Base-by-base conservation (phyloP, 345 rosid genomes). In the Ricinus communis region DNA sequence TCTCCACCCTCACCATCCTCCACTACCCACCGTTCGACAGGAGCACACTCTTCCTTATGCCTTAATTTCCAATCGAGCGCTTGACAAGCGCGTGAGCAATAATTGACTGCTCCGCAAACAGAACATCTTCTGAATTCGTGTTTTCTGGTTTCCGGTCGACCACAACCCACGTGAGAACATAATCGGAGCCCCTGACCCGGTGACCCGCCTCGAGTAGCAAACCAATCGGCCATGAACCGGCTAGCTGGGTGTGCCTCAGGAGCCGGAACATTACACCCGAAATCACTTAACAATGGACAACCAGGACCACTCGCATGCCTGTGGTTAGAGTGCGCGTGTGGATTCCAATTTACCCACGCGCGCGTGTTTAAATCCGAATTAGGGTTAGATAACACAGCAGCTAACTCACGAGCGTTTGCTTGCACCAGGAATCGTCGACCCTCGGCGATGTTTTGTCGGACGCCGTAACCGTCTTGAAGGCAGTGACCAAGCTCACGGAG, bases 401-500 rank as follows among this genome's bases (percentile, higher is more conserved):
- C 93, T 28, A 95, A 82, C 71, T 95, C 99, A 4, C 96, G 89
- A 5, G 96, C 96, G 85, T 95, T 95, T 52, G 99, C 99, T 76
- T 95, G 97, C 55, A 95, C 91, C 0, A 95, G 87, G 56, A 91
- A 87, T n/a, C 96, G 86, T 1, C 99, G 89, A 4, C 97, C 99
- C 66, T 95, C 96, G 22, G 85, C 79, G 22, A 91, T 74, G 81
- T 90, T 90, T 71, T 85, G 95, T 1, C 91, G 88, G 50, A 95
- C 96, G n/a, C 99, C 99, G 57, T 95, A 95, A 36, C 99, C 99
- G 52, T 95, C 99, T 57, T 90, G 96, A 5, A 95, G 87, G 68
- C 99, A 95, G 89, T 95, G 99, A 55, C 99, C 99, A 3, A 95
- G 91, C 87, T 95, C 97, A 2, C 99, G 97, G 0, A 89, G 79